A percentile compares a stretch with the other conserved stretches of the same genome.
Conservation (phyloP, 2,329 filamentous ascomycete species). For the Xylariales sp. region DNA sequence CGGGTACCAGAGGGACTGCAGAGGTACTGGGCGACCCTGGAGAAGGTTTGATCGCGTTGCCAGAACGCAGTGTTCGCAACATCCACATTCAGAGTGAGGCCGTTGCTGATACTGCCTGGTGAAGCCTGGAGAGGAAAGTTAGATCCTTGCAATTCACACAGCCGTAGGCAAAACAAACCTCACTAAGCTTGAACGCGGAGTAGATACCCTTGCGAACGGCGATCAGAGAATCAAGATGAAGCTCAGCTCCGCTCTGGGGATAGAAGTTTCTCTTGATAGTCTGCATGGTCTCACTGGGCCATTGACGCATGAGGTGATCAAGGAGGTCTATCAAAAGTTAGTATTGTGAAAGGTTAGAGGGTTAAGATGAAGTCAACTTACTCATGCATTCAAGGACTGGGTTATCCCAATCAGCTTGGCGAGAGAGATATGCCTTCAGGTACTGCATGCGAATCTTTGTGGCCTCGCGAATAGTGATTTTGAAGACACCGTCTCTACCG, state of each 20-base stretch:
- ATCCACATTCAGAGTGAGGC: slow-evolving; percentile 80
- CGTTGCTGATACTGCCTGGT: slow-evolving; percentile 36
- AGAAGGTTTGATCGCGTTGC: slow-evolving; percentile 39
- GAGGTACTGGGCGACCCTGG: slow-evolving; percentile 27
- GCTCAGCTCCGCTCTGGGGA: slow-evolving; percentile 42
- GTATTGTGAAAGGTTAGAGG: slow-evolving; percentile 4
- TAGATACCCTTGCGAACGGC: slow-evolving; percentile 88
- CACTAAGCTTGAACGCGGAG: slow-evolving; percentile 72
- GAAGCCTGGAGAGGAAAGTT: slow-evolving; percentile 12
- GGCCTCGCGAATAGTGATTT: slow-evolving; percentile 59
- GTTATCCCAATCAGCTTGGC: slow-evolving; percentile 56
- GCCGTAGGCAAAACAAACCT: slow-evolving; percentile 32
- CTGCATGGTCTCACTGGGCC: slow-evolving; percentile 62
- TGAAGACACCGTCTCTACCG: slow-evolving; percentile 40
- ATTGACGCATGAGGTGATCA: slow-evolving; percentile 81
- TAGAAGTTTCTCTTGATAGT: slow-evolving; percentile 84
- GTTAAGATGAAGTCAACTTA: slow-evolving; percentile 27
- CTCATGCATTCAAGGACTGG: slow-evolving; percentile 74
- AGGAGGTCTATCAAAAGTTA: slow-evolving; percentile 57
- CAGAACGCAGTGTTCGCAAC: slow-evolving; percentile 91
- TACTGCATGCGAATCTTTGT: slow-evolving; percentile 64
- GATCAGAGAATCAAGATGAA: slow-evolving; percentile 58
- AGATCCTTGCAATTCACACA: not conserved
- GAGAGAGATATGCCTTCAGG: slow-evolving; percentile 62
- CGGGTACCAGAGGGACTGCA: slow-evolving; percentile 19